Evolutionary conservation across 345 rosid genomes (phyloP).

Genomic region (Erucastrum elatum): DNA sequence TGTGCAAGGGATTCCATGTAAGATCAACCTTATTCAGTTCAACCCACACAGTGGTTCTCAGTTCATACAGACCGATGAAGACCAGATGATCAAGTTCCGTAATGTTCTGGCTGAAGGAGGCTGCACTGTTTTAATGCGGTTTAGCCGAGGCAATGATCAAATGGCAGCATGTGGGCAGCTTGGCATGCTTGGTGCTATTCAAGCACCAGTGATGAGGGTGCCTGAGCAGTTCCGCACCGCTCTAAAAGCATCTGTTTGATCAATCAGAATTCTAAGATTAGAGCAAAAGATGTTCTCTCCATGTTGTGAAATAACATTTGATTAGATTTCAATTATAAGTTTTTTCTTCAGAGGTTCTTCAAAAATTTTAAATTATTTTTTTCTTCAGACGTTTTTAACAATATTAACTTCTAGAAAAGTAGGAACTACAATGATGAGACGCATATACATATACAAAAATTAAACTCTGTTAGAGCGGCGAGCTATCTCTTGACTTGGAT

Average conservation of each 20-base stretch:
- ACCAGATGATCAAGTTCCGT: constrained; percentile 76
- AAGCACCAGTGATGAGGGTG: constrained; percentile 72
- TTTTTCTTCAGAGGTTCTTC: not conserved
- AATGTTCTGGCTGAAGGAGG: constrained; percentile 71
- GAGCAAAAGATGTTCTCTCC: not conserved
- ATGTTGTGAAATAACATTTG: not conserved
- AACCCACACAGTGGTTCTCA: constrained; percentile 82
- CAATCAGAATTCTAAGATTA: not conserved
- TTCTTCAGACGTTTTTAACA: not conserved
- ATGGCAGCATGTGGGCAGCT: constrained; percentile 99
- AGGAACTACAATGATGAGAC: not conserved
- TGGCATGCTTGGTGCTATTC: constrained; percentile 65
- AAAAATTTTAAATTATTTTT: not conserved
- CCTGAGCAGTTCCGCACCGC: constrained; percentile 71
- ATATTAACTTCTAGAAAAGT: not conserved
- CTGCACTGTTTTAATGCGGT: constrained; percentile 62
- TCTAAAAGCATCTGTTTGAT: constrained; percentile 42
- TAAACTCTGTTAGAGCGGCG: constrained; percentile 11
- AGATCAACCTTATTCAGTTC: constrained; percentile 87
- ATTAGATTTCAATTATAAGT: constrained; percentile 7
- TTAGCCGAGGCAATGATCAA: constrained; percentile 88
- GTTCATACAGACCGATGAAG: constrained; percentile 71
- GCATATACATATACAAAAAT: not conserved
- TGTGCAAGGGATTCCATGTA: constrained; percentile 91
- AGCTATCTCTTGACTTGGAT: constrained; percentile 11